These are phyloP conservation scores for Umbilicaria muhlenbergii DNA, from an alignment of 495 filamentous ascomycete species.

Conservation along the genomic window DNA sequence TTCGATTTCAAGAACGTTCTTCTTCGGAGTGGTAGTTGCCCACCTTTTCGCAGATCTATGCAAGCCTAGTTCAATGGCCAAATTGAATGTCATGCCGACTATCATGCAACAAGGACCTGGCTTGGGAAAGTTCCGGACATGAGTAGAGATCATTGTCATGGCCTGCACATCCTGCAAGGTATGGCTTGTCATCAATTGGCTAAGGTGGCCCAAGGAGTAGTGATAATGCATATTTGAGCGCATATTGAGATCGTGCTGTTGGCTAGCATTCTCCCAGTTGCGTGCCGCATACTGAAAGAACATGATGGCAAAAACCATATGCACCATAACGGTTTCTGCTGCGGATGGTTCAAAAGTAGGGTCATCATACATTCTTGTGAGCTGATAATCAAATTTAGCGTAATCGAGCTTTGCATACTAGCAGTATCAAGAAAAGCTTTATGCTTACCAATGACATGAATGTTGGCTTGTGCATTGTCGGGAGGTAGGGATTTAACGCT, in stretches of 20 bases:
- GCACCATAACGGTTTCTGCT: slow-evolving; percentile 52
- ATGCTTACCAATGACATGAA: slow-evolving; percentile 46
- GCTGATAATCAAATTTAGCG: neutral
- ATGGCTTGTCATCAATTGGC: slow-evolving; percentile 41
- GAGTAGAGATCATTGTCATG: slow-evolving; percentile 47
- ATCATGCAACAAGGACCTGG: slow-evolving; percentile 56
- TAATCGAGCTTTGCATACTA: neutral
- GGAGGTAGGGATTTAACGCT: slow-evolving; percentile 54
- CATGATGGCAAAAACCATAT: slow-evolving; percentile 65
- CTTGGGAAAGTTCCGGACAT: slow-evolving; percentile 64
- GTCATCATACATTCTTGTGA: slow-evolving; percentile 38
- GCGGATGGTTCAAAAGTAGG: slow-evolving; percentile 38
- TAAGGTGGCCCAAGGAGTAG: slow-evolving; percentile 51
- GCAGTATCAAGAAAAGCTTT: too few relatives aligned
- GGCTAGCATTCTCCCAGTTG: slow-evolving; percentile 34
- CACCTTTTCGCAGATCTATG: slow-evolving; percentile 54
- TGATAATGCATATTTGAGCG: slow-evolving; percentile 61
- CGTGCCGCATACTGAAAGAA: slow-evolving; percentile 55
- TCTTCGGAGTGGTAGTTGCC: slow-evolving; percentile 30
- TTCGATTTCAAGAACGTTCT: slow-evolving; percentile 45
- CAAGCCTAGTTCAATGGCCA: slow-evolving; percentile 56
- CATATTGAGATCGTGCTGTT: slow-evolving; percentile 36
- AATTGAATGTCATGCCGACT: slow-evolving; percentile 38
- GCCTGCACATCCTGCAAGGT: slow-evolving; percentile 53
- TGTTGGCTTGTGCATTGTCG: slow-evolving; percentile 53